Evolutionary conservation across 2,329 filamentous ascomycete genomes (phyloP), one percentile per base, ranked within the genome.

Genomic region (Calonectria montana): DNA sequence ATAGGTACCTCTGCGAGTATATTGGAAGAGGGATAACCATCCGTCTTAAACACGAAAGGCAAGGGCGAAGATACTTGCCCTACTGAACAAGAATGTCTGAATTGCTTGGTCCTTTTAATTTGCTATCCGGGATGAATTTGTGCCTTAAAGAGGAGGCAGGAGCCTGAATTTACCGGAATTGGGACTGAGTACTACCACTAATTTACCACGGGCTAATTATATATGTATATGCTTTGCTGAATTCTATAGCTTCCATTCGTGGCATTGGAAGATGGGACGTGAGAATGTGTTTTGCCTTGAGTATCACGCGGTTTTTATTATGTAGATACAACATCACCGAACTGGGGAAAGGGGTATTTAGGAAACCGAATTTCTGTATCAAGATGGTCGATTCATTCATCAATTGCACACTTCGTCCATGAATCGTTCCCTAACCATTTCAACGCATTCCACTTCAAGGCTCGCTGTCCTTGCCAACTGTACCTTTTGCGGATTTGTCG

Each of bases 401-500:
- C 55, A 27, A 55, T 63, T 27, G 41, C 37, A 31, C 9, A 25
- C 21, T 15, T 47, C 41, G 29, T 23, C 15, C 29, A 39, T 27
- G 47, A 43, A 15, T 35, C 39, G 31, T 16, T 21, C 16, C 25
- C 18, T 15, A 35, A 59, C 18, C 4, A 35, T 16, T 21, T 47
- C 25, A 25, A 27, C 10, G 3, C 13, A 35, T 9, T 29, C 10
- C 25, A 63, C 6, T 18, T 67, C 23, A 68, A 16, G 48, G 65
- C 15, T 16, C 55, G 39, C 67, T 41, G 31, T 70, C 57, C 66
- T 70, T 69, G 35, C 43, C 50, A 50, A 31, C 39, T 39, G 37
- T 61, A 29, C 63, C 69, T 43, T 67, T 37, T 16, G 59, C 65
- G 16, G 31, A n/a, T 27, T 62, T 65, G 21, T 69, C 69, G 47